Evolutionary conservation across 192 early-diverging fungal species (phyloP), one percentile per base, ranked within the genome.

Genomic region (Chytriomyces sp.): DNA sequence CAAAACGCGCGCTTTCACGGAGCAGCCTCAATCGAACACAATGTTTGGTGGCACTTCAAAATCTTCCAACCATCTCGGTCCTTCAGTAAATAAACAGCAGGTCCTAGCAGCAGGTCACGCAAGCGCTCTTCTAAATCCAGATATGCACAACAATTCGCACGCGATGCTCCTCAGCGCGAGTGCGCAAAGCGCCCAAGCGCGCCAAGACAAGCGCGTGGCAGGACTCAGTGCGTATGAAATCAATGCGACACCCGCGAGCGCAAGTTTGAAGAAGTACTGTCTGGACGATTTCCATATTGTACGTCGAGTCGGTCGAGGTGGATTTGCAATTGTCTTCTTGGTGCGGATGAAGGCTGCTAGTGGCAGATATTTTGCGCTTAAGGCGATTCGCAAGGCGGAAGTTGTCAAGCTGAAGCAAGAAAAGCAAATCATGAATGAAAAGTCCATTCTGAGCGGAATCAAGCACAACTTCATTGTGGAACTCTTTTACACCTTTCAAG

Each of bases 351-450:
- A 81, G 68, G 61, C 62, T 14, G 63, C 70, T 10, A 82, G 77
- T 17, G 85, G 85, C 17, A 57, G 80, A 52, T 86, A 84, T 75
- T 86, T 64, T 72, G 85, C 85, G 2, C 69, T 86, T 25, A 86
- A 86, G 55, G 82, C 77, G 37, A 86, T 86, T 53, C 86, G 78
- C 52, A 86, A 86, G 60, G 58, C 66, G 39, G 84, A 86, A 55
- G 64, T 86, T 22, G 73, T 86, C 25, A 75, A 78, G 37, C 41
- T 82, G 52, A 77, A 82, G 68, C 81, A 86, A 62, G 81, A 82
- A 30, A 80, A 81, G 63, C 85, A 86, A 57, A 70, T 86, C 62
- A 64, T 86, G 63, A 84, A 84, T 71, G 85, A 86, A 58, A 86
- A 86, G 61, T 80, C 81, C 64, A 84, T 86, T 53, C 75, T 86